phyloP scores from a whole-genome alignment of 441 rosid species.

The Gossypium schwendimanii region DNA sequence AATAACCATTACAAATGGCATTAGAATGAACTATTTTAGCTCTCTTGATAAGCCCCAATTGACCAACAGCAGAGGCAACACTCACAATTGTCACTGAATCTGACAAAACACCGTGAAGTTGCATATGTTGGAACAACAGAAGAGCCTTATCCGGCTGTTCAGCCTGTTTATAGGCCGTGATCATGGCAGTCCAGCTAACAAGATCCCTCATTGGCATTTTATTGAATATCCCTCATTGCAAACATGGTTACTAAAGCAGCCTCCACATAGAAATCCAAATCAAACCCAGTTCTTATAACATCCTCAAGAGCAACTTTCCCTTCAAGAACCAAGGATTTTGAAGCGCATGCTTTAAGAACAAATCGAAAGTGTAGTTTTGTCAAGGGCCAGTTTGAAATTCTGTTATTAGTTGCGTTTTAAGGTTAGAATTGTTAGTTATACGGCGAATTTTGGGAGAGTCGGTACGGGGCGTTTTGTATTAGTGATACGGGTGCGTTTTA shows the following conservation, averaged over 20 bases:
- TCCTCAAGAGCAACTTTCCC: slow-evolving; percentile 33
- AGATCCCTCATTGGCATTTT: slow-evolving; percentile 45
- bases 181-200: slow-evolving; percentile 50
- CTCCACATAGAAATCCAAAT: slow-evolving; percentile 30
- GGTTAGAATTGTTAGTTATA: no score
- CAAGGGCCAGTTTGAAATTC: no score
- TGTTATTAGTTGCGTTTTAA: no score
- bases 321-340: slow-evolving; percentile 17
- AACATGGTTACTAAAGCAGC: slow-evolving; percentile 39
- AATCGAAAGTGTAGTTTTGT: slow-evolving; percentile 36
- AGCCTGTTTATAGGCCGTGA: slow-evolving; percentile 48
- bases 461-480: no score
- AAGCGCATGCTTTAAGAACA: slow-evolving; percentile 41
- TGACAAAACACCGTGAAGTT: slow-evolving; percentile 26
- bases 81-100: slow-evolving; percentile 37
- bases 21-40: slow-evolving; percentile 31
- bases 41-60: slow-evolving; percentile 30
- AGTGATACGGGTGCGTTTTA: no score
- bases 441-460: no score
- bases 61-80: slow-evolving; percentile 48
- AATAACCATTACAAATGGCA: slow-evolving; percentile 29
- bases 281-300: slow-evolving; percentile 34
- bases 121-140: slow-evolving; percentile 34
- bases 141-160: slow-evolving; percentile 39
- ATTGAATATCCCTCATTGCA: slow-evolving; percentile 38